Evolutionary conservation across 495 filamentous ascomycete genomes (phyloP), one percentile per base, ranked within the genome.

Genomic region (Platismatia glauca): DNA sequence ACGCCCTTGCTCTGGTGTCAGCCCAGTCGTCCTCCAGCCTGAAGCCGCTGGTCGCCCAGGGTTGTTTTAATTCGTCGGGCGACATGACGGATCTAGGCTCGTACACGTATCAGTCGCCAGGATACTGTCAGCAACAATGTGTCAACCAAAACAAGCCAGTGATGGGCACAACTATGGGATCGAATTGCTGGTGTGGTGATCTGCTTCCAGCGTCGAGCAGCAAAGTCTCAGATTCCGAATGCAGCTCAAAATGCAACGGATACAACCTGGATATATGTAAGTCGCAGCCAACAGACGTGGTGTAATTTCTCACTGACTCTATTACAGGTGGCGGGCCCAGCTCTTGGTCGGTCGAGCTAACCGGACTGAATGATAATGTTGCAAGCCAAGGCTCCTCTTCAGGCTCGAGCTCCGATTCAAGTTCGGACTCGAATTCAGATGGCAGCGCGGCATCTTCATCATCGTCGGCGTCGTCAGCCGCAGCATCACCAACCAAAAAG

Each of bases 111-210:
- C 80, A 82, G 58, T 79, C 77, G 70, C 70, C 74, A 33, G 76
- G 77, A 66, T 79, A 79, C 64, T 82, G 80, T 60, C 69, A 75
- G 41, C 58, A 74, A 46, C 62, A 66, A 46, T 82, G 80, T 64
- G 61, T 69, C 29, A 56, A 60, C 0, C 61, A 67, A 22, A 70
- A 68, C 38, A 68, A 73, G 27, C 64, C 77, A 4, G 77, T 78
- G 7, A 78, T 79, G 64, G 80, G 69, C 39, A 65, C 79, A 62
- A 75, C 67, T 4, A 69, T 66, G 29, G 77, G 77, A 22, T 72
- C 75, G 1, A 63, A 78, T 59, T 82, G 80, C 68, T 68, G 75
- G 29, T 82, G 80, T 66, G 80, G 79, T 31, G 66, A 78, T 41
- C 66, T 74, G 55, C 35, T 81, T 16, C 80, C 80, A 9, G 68